A percentile compares a stretch with the other conserved stretches of the same genome.
Conservation (phyloP, 116 monocot species). For the Papilionanthe hybrid region DNA sequence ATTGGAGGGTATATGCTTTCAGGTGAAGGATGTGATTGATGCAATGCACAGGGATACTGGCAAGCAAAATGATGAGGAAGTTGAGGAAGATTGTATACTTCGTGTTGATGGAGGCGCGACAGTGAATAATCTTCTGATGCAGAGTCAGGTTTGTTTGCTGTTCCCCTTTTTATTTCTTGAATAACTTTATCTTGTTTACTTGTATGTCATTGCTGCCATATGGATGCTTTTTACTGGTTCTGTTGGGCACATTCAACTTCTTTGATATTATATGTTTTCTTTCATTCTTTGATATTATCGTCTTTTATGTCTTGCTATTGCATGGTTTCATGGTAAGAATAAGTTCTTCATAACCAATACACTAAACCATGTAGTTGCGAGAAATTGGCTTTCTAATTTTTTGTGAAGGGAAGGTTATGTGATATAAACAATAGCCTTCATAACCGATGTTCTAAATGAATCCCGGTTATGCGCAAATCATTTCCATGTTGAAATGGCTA, state of each 20-base stretch:
- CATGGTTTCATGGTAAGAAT: too few relatives aligned
- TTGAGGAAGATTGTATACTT: constrained; percentile 56
- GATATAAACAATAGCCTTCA: too few relatives aligned
- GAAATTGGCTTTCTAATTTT: too few relatives aligned
- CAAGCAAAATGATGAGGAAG: constrained; percentile 27
- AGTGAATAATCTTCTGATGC: constrained; percentile 89
- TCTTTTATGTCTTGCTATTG: too few relatives aligned
- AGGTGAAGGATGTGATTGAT: constrained; percentile 84
- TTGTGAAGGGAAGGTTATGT: too few relatives aligned
- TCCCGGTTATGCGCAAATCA: too few relatives aligned
- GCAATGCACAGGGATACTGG: constrained; percentile 83
- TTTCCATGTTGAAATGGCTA: too few relatives aligned
- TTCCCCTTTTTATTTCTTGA: not conserved
- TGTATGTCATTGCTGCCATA: not conserved
- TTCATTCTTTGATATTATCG: too few relatives aligned
- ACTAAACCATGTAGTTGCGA: too few relatives aligned
- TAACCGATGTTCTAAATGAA: too few relatives aligned
- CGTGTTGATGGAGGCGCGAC: constrained; percentile 91
- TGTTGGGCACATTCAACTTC: not conserved
- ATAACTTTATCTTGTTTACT: not conserved
- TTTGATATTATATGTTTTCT: too few relatives aligned
- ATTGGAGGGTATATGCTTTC: constrained; percentile 91
- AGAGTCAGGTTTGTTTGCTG: constrained; percentile 58
- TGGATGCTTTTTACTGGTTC: not conserved
- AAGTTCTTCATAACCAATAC: too few relatives aligned